Base-by-base conservation (phyloP, 805 yeast genomes). In the Maudiozyma saulgeensis region DNA sequence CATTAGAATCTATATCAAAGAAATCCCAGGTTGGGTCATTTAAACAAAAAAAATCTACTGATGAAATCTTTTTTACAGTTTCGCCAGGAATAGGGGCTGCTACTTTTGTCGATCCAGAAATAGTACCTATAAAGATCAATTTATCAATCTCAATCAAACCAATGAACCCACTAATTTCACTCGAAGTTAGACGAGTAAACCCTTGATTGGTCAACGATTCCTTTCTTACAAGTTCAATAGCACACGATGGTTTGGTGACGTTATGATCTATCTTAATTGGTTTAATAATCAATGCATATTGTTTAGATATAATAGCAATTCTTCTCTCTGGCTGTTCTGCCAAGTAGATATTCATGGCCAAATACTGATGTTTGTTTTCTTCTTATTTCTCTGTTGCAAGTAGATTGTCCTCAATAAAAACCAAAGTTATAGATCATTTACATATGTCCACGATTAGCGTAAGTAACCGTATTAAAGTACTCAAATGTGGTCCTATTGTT, bases 21-120 rank as follows among this genome's bases (percentile, higher is more conserved):
- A 77, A 85, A 68, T 93, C 98, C 96, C 96, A 91, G 26, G 79
- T 77, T 41, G 78, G 70, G 41, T 74, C 75, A 25, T 82, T 79
- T 49, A 93, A 68, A 51, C 95, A 84, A 56, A 84, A 77, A 63
- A 93, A 93, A 56, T 90, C 97, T 35, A 91, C 96, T n/a, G 81
- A 80, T 60, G 74, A 77, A 44, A 93, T 90, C 57, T 81, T 81
- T 61, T 86, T 81, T 26, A 91, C 86, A 1, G 87, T 74, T 64
- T 93, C 96, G 37, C 79, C 79, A 0, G 83, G 82, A 15, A 87
- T 73, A 0, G 98, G 98, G 26, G 76, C 72, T 0, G 98, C 98
- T 12, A 87, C 96, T 53, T 80, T 77, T 1, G 79, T 68, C 31
- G 85, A 80, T 0, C 87, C 84, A 0, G 95, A 82, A 47, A 93